phyloP scores from a whole-genome alignment of 768 basidiomycete species.

The Agaricus bisporus region DNA sequence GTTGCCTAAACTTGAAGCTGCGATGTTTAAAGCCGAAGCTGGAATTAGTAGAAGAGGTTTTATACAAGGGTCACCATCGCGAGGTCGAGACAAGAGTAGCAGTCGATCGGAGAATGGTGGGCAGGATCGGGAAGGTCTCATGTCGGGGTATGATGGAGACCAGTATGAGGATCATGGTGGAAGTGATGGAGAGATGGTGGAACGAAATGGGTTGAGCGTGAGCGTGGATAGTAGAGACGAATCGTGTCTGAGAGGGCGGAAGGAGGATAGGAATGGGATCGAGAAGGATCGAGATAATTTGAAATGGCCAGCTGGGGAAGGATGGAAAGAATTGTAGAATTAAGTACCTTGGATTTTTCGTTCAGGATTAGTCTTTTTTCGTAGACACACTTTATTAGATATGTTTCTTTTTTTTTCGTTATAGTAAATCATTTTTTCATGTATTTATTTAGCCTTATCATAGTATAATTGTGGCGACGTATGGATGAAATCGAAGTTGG shows the following conservation, averaged over 20 bases:
- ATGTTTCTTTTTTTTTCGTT: too few relatives aligned
- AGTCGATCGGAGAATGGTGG: slow-evolving; percentile 16
- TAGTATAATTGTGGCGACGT: too few relatives aligned
- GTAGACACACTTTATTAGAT: too few relatives aligned
- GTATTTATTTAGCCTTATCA: too few relatives aligned
- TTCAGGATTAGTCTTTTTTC: too few relatives aligned
- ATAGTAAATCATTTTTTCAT: too few relatives aligned
- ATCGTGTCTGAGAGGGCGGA: not conserved
- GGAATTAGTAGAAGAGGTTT: slow-evolving; percentile 58
- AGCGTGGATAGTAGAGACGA: slow-evolving; percentile 18
- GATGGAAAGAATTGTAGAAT: slow-evolving; percentile 38
- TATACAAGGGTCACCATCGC: slow-evolving; percentile 22
- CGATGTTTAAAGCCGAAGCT: slow-evolving; percentile 67
- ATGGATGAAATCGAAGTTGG: too few relatives aligned
- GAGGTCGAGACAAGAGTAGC: slow-evolving; percentile 14
- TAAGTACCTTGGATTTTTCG: too few relatives aligned
- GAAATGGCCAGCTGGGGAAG: slow-evolving; percentile 57
- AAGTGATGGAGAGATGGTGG: slow-evolving; percentile 18
- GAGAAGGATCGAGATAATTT: slow-evolving; percentile 40
- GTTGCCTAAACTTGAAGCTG: slow-evolving; percentile 52
- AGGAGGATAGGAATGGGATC: slow-evolving; percentile 10
- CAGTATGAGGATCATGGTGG: slow-evolving; percentile 1
- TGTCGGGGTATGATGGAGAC: slow-evolving; percentile 30
- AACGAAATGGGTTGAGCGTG: slow-evolving; percentile 21
- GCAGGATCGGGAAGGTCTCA: slow-evolving; percentile 28